These are phyloP conservation scores for Phytophthora megakarya DNA, from an alignment of 352 stramenopile species.

Conservation along the genomic window DNA sequence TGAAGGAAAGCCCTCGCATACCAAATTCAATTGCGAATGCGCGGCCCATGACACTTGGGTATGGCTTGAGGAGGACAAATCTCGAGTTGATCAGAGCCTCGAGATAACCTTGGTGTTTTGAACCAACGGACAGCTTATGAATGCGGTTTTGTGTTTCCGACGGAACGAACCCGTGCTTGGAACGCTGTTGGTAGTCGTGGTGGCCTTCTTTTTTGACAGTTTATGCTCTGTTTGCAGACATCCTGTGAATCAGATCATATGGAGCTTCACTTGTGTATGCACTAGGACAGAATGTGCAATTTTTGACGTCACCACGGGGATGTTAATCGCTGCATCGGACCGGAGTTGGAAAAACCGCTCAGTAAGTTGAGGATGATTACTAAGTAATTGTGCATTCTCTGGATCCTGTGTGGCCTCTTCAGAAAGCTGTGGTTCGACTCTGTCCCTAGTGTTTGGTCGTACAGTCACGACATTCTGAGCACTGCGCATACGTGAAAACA, in stretches of 20 bases:
- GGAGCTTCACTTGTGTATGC: no score
- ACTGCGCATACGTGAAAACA: neutral
- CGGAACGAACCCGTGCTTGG: slow-evolving; percentile 11
- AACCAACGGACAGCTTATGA: neutral
- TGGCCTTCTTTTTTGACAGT: neutral
- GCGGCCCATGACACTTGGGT: slow-evolving; percentile 10
- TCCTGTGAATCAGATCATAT: no score
- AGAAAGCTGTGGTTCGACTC: neutral
- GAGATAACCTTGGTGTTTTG: slow-evolving; percentile 6
- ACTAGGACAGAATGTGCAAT: no score
- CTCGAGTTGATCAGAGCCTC: slow-evolving; percentile 9
- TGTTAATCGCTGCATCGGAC: neutral
- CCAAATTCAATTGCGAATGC: slow-evolving; percentile 18
- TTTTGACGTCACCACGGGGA: no score
- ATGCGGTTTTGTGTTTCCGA: neutral
- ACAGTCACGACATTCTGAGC: neutral
- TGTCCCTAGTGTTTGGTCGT: no score
- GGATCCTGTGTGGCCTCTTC: neutral
- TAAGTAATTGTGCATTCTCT: slow-evolving; percentile 2
- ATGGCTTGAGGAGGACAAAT: slow-evolving; percentile 10
- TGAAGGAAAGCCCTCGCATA: slow-evolving; percentile 3
- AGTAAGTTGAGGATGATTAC: neutral
- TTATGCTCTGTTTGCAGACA: no score
- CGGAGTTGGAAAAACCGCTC: neutral
- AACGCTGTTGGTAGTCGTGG: neutral